Base-by-base conservation (phyloP, 495 filamentous ascomycete genomes). In the Lentithecium fluviatile region DNA sequence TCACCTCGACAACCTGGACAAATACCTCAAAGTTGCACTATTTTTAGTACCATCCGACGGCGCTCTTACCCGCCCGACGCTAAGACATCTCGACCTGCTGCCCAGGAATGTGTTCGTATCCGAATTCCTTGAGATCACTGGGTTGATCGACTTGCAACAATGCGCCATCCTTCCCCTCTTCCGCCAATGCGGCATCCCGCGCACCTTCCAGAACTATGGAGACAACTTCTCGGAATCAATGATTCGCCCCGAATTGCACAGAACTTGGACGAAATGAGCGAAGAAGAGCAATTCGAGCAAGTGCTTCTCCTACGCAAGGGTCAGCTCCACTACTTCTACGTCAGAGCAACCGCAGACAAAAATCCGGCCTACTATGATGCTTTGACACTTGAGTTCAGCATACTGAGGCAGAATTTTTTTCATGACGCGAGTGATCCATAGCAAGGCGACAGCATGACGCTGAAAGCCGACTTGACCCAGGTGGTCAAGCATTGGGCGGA, bases 111-210 rank as follows among this genome's bases (percentile, higher is more conserved):
- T 66, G 17, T 61, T 61, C 52, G 57, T 66, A 5, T 60, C 56
- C 37, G 52, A 61, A 40, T 37, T 45, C 17, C 45, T 50, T 23
- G 40, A 57, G 19, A 66, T 66, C 32, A 54, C 56, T 20, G 45
- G 56, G 17, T n/a, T 66, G n/a, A 66, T 66, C 8, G 58, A 60
- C 38, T 60, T 48, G 58, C 58, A 60, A 45, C 48, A 60, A 48
- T 53, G 58, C 32, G 8, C 23, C 2, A 24, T 36, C 8, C 23
- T 60, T 12, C 58, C 48, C 2, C 58, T 60, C 13, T 60, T 60
- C 13, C 26, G 45, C 6, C 48, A 52, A 17, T 43, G 24, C 24
- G 58, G 58, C n/a, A 46, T 60, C 8, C 58, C 48, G 20, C 45
- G 53, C 36, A 29, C 21, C 40, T 37, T 60, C 48, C 48, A 45